Percentiles rank a stretch among this genome's conserved stretches.
Evolutionary conservation across 768 basidiomycete species (phyloP).

Genomic region (Lentinula aciculospora): DNA sequence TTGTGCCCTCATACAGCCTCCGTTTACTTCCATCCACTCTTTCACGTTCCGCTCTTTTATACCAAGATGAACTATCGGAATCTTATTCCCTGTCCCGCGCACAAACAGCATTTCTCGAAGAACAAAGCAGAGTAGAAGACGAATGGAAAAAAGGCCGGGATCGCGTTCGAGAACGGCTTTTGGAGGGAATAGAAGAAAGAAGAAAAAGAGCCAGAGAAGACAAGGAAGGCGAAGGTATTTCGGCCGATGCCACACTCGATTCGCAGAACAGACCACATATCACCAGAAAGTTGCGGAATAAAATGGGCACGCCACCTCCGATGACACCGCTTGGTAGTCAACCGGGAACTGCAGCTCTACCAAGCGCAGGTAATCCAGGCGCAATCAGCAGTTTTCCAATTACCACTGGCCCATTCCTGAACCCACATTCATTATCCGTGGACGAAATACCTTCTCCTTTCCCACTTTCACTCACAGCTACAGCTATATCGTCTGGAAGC

Average conservation of each 20-base stretch:
- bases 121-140: conserved; percentile 73
- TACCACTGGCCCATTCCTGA: conserved; percentile 64
- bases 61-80: conserved; percentile 63
- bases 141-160: conserved; percentile 77
- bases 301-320: conserved; percentile 71
- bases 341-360: conserved; percentile 20
- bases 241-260: conserved; percentile 68
- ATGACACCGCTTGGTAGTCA: conserved; percentile 50
- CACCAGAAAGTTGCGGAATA: conserved; percentile 81
- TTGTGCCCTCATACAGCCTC: conserved; percentile 58
- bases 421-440: conserved; percentile 80
- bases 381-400: conserved; percentile 47
- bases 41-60: conserved; percentile 70
- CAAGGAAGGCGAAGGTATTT: conserved; percentile 83
- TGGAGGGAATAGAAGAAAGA: conserved; percentile 84
- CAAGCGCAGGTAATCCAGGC: conserved; percentile 28
- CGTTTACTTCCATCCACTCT: conserved; percentile 69
- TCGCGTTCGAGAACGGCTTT: conserved; percentile 65
- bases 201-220: conserved; percentile 76
- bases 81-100: conserved; percentile 61
- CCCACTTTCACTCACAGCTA: conserved; percentile 65
- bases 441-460: conserved; percentile 87
- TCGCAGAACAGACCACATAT: conserved; percentile 74
- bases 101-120: conserved; percentile 71
- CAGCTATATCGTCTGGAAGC: conserved; percentile 30